These are phyloP conservation scores for Saccharomycopsis sp. DNA, from an alignment of 805 yeast genomes.

Conservation along the genomic window DNA sequence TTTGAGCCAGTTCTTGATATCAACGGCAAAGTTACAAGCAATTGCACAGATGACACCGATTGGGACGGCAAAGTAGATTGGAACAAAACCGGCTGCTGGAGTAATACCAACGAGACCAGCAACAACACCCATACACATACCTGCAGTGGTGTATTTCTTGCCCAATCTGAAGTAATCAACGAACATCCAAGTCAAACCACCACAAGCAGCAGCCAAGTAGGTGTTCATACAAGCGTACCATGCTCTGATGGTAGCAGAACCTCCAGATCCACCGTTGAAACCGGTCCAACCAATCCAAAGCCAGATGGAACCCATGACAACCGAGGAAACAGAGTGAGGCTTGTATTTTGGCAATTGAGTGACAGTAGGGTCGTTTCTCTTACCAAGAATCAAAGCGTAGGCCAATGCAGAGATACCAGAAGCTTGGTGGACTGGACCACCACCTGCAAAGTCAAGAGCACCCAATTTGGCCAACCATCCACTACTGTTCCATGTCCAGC, in stretches of 20 bases:
- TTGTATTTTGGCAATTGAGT: slow-evolving; percentile 77
- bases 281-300: slow-evolving; percentile 99
- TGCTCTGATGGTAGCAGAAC: slow-evolving; percentile 86
- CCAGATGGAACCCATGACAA: slow-evolving; percentile 88
- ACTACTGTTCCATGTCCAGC: slow-evolving; percentile 93
- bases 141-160: slow-evolving; percentile 87
- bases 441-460: slow-evolving; percentile 94
- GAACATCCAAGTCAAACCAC: slow-evolving; percentile 92
- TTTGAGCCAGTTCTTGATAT: slow-evolving; percentile 59
- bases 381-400: slow-evolving; percentile 86
- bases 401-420: slow-evolving; percentile 95
- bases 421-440: slow-evolving; percentile 95
- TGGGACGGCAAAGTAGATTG: slow-evolving; percentile 80
- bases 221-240: slow-evolving; percentile 93
- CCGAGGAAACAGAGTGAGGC: slow-evolving; percentile 88
- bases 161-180: slow-evolving; percentile 78
- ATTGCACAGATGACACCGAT: slow-evolving; percentile 62
- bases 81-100: slow-evolving; percentile 96
- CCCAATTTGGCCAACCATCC: slow-evolving; percentile 89
- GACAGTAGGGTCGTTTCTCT: slow-evolving; percentile 76
- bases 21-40: slow-evolving; percentile 81
- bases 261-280: slow-evolving; percentile 97
- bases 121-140: slow-evolving; percentile 89
- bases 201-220: slow-evolving; percentile 86
- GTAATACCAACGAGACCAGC: slow-evolving; percentile 94